Percentiles rank a stretch among this genome's conserved stretches.
Evolutionary conservation across 257 asterid species (phyloP).

Genomic region (Fraxinus quadrangulata): DNA sequence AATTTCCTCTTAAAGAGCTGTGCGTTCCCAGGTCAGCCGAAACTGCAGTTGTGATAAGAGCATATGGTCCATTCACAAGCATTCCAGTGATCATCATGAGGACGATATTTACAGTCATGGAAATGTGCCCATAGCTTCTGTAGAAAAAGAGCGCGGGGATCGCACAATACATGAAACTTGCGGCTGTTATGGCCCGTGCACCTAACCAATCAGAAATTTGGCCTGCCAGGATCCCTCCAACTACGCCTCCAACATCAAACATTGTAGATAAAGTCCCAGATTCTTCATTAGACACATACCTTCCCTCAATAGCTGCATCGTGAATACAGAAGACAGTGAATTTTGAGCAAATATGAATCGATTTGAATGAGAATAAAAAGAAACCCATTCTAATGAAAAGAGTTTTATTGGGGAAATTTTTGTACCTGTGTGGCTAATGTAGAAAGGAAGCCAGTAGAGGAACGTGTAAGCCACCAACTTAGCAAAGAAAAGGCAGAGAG

Average conservation of each 20-base stretch:
- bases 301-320: conserved; percentile 78
- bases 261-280: conserved; percentile 84
- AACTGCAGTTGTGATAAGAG: conserved; percentile 96
- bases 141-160: conserved; percentile 87
- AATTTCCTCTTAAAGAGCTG: conserved; percentile 79
- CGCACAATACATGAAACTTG: conserved; percentile 95
- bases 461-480: conserved; percentile 58
- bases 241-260: conserved; percentile 92
- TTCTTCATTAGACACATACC: conserved; percentile 72
- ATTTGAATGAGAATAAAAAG: no score
- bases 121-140: conserved; percentile 76
- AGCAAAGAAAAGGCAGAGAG: conserved; percentile 54
- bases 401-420: background rate
- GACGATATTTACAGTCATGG: conserved; percentile 63
- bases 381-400: no score
- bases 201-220: conserved; percentile 77
- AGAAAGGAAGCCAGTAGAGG: conserved; percentile 57
- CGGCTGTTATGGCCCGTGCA: conserved; percentile 92
- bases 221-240: conserved; percentile 92
- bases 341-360: background rate
- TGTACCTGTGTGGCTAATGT: conserved; percentile 57
- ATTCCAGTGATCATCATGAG: conserved; percentile 83
- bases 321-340: conserved; percentile 22
- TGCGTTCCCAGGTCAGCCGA: conserved; percentile 98
- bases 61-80: conserved; percentile 93